These are phyloP conservation scores for Cotoneaster glaucophyllus DNA, from an alignment of 306 rosid genomes.

Conservation along the genomic window DNA sequence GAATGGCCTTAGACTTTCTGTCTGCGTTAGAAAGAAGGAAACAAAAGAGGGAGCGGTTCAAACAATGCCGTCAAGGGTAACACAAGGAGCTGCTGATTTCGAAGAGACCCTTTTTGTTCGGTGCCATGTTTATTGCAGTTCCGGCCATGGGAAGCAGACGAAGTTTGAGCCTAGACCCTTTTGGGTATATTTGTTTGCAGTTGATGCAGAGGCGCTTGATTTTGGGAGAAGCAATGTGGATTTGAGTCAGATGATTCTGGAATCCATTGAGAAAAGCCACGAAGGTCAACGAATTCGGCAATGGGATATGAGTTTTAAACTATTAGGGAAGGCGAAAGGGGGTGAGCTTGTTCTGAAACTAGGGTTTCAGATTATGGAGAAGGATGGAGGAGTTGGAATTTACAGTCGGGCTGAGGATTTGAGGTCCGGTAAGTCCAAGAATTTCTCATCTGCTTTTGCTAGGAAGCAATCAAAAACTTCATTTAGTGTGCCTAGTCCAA, in stretches of 20 bases:
- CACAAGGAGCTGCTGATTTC: slow-evolving; percentile 90
- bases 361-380: slow-evolving; percentile 95
- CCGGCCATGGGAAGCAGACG: slow-evolving; percentile 38
- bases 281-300: slow-evolving; percentile 67
- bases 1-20: slow-evolving; percentile 81
- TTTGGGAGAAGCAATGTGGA: slow-evolving; percentile 71
- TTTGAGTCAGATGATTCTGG: slow-evolving; percentile 59
- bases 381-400: slow-evolving; percentile 78
- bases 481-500: slow-evolving; percentile 89
- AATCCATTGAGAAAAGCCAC: slow-evolving; percentile 59
- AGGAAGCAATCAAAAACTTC: slow-evolving; percentile 83
- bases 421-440: slow-evolving; percentile 37
- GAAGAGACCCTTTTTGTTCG: slow-evolving; percentile 87
- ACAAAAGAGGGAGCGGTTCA: slow-evolving; percentile 90
- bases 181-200: slow-evolving; percentile 68
- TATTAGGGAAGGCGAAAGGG: slow-evolving; percentile 83
- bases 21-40: slow-evolving; percentile 83
- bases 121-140: slow-evolving; percentile 61
- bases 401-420: slow-evolving; percentile 41
- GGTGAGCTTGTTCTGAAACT: slow-evolving; percentile 83
- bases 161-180: slow-evolving; percentile 82
- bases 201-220: slow-evolving; percentile 84
- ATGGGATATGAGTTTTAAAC: slow-evolving; percentile 70
- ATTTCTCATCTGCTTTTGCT: slow-evolving; percentile 40
- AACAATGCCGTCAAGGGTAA: slow-evolving; percentile 88